phyloP scores from a whole-genome alignment of 768 basidiomycete genomes.

The Hygrophorus russula region DNA sequence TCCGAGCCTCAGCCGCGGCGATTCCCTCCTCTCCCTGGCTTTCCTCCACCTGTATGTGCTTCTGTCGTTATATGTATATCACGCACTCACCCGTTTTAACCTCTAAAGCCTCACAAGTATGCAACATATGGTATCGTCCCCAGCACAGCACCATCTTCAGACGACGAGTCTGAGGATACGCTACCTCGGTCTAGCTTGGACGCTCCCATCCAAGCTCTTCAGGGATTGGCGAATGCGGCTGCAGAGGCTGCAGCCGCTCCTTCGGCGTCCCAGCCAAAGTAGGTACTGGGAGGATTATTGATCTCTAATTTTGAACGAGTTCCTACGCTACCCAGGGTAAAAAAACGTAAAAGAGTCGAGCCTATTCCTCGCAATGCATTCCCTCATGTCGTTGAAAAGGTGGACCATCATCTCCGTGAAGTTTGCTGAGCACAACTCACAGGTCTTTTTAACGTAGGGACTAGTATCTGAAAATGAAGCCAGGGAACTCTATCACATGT shows the following conservation, averaged over 20 bases:
- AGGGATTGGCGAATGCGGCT: conserved; percentile 90
- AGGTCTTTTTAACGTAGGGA: conserved; percentile 35
- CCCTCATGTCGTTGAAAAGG: conserved; percentile 86
- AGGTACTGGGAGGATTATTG: conserved; percentile 7
- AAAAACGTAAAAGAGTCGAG: conserved; percentile 78
- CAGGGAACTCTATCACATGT: conserved; percentile 88
- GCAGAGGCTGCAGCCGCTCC: conserved; percentile 84
- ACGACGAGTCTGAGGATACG: conserved; percentile 87
- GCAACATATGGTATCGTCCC: conserved; percentile 86
- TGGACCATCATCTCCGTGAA: conserved; percentile 13
- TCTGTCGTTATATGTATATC: conserved; percentile 7
- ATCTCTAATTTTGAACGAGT: conserved; percentile 2
- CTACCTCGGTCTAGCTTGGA: conserved; percentile 75
- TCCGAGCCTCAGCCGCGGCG: conserved; percentile 23
- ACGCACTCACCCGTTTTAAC: conserved; percentile 10
- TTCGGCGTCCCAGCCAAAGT: conserved; percentile 55
- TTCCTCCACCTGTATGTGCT: conserved; percentile 65
- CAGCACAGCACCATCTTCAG: conserved; percentile 73
- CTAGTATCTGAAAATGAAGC: conserved; percentile 81
- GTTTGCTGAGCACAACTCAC: conserved; percentile 1
- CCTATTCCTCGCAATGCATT: conserved; percentile 79
- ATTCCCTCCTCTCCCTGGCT: conserved; percentile 86
- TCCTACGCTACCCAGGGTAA: conserved; percentile 35
- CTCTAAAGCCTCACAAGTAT: conserved; percentile 70
- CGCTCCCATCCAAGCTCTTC: conserved; percentile 89